A percentile compares a stretch with the other conserved stretches of the same genome.
These are phyloP conservation scores for Serpula lacrymans DNA, from an alignment of 768 basidiomycete genomes.

Conservation along the genomic window DNA sequence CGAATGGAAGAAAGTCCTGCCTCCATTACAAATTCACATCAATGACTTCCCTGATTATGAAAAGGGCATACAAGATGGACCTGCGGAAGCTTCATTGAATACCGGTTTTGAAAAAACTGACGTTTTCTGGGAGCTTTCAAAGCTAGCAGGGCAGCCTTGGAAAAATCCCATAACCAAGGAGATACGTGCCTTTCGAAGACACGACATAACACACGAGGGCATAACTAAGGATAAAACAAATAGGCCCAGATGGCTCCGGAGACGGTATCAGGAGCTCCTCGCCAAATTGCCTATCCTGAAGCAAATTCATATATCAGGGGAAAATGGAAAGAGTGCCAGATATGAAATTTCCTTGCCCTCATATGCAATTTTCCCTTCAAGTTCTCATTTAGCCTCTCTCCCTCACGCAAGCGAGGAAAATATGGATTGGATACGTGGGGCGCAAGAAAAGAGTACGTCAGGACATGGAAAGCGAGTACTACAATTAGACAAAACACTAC, in stretches of 20 bases:
- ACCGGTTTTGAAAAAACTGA: slow-evolving; percentile 41
- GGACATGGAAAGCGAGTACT: too few species aligned
- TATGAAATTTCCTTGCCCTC: slow-evolving; percentile 31
- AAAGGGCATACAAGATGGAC: slow-evolving; percentile 9
- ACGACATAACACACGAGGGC: slow-evolving; percentile 8
- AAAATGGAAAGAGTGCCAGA: slow-evolving; percentile 1
- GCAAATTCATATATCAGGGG: slow-evolving; percentile 20
- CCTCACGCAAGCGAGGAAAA: slow-evolving; percentile 27
- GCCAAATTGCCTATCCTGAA: slow-evolving; percentile 55
- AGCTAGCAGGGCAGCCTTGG: slow-evolving; percentile 36
- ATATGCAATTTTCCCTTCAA: slow-evolving; percentile 24
- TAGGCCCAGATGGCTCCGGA: slow-evolving; percentile 33
- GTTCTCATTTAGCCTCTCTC: slow-evolving; percentile 14
- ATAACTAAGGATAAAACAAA: too few species aligned
- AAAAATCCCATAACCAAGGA: slow-evolving; percentile 9
- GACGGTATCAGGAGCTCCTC: slow-evolving; percentile 60
- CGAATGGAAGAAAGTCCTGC: slow-evolving; percentile 52
- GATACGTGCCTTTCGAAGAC: slow-evolving; percentile 15
- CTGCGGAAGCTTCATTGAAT: slow-evolving; percentile 26
- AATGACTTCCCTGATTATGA: slow-evolving; percentile 10
- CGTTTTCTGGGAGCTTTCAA: slow-evolving; percentile 44
- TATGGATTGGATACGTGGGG: slow-evolving; percentile 32
- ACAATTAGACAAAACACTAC: too few species aligned
- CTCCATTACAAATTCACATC: slow-evolving; percentile 55
- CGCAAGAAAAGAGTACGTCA: too few species aligned